Evolutionary conservation across 1,139 yeast genomes (phyloP), one percentile per base, ranked within the genome.

Genomic region (Candida pseudoviswanathii): DNA sequence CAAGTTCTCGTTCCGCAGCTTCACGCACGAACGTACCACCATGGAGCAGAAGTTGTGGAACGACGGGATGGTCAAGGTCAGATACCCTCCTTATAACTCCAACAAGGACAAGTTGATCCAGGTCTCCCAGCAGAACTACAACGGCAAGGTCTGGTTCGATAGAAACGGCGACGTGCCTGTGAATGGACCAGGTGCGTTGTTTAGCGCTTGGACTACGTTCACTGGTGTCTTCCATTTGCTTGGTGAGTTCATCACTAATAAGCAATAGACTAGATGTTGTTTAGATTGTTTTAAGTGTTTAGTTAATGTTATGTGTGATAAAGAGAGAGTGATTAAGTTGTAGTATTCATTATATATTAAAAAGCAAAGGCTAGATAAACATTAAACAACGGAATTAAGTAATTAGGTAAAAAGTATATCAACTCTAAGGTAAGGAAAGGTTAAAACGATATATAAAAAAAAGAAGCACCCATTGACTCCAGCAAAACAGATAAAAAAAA

Each of bases 11-110:
- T 86, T 85, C 70, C 77, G 81, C 50, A 74, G 86, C 11, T 92
- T 92, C 61, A 80, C 92, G 3, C 96, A 90, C 64, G 82, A 81
- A 59, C 80, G 96, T 61, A 81, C 92, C 0, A 74, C 85, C 2
- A 66, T 90, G 58, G 80, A 77, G 49, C 91, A 87, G 64, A 86
- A 88, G 11, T 76, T 77, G 52, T 84, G 85, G 85, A 77, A 77
- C 43, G 97, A 91, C 59, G 55, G 68, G 21, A 58, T 85, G 33
- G 62, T 86, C 47, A 71, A 75, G 38, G 68, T 79, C 31, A 81
- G 96, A 63, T 89, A 89, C 60, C 88, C 92, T 4, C 96, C 96
- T 11, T 80, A 74, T 58, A 68, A 65, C 5, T 54, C 57, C 2
- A 58, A 64, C 44, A 79, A 82, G 53, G 63, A 63, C 44, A 52